phyloP scores from a whole-genome alignment of 768 basidiomycete species.

The Crassisporium funariophilum region DNA sequence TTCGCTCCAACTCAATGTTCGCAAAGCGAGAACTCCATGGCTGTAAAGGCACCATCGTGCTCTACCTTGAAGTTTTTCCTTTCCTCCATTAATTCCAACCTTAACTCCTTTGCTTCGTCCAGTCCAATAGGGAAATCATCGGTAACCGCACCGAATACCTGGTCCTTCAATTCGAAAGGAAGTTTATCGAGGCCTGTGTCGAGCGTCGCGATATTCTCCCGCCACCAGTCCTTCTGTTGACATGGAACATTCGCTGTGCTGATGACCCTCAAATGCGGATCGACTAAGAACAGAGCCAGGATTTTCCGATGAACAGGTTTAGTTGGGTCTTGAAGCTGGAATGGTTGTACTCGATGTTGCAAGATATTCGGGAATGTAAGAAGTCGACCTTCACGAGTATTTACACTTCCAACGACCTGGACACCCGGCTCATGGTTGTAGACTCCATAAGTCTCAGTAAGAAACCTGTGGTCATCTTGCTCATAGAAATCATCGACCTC shows the following conservation, averaged over 20 bases:
- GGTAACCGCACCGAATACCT: neutral
- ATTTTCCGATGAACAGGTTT: constrained; percentile 42
- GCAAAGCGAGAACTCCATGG: constrained; percentile 1
- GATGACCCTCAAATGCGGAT: constrained; percentile 24
- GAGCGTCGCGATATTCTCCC: neutral
- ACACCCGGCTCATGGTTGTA: constrained; percentile 15
- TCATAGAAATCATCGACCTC: constrained; percentile 3
- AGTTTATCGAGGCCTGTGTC: neutral
- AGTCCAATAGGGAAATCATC: neutral
- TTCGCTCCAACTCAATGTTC: too few species aligned
- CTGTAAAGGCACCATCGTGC: constrained; percentile 3
- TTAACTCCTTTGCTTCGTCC: constrained; percentile 3
- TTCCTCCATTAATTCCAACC: constrained; percentile 9
- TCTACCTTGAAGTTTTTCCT: neutral
- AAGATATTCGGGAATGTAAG: constrained; percentile 40
- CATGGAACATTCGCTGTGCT: constrained; percentile 21
- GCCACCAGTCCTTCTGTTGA: constrained; percentile 14
- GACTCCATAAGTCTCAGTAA: constrained; percentile 21
- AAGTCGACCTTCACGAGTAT: constrained; percentile 30
- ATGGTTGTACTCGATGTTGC: constrained; percentile 37
- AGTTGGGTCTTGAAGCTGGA: constrained; percentile 33
- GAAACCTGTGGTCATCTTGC: constrained; percentile 26
- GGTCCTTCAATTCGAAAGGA: neutral
- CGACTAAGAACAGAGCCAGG: constrained; percentile 39
- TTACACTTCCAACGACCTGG: constrained; percentile 29